These are phyloP conservation scores for Alternaria arbusti DNA, from an alignment of 2,329 filamentous ascomycete genomes.

Conservation along the genomic window DNA sequence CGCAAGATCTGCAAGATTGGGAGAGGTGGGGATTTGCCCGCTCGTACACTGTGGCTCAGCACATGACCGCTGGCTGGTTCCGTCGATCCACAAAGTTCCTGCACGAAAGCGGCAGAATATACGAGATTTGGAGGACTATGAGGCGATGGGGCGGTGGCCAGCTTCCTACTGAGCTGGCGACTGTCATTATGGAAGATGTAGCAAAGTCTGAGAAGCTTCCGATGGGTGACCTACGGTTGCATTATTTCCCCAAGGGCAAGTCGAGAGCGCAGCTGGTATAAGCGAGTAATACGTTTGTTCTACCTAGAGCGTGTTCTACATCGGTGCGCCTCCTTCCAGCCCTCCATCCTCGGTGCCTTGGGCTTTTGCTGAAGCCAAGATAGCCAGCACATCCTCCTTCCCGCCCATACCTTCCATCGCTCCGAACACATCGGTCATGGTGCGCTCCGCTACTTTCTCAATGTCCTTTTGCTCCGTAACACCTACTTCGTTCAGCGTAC, in stretches of 20 bases:
- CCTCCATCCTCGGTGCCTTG: neutral
- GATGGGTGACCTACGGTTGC: conserved; percentile 1
- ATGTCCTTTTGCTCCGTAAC: conserved; percentile 23
- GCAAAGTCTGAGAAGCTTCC: conserved; percentile 10
- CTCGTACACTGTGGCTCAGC: neutral
- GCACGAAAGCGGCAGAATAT: conserved; percentile 9
- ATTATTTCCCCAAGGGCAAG: conserved; percentile 2
- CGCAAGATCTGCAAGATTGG: conserved; percentile 7
- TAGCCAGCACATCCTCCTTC: conserved; percentile 19
- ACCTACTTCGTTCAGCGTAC: conserved; percentile 24
- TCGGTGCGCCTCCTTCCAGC: neutral
- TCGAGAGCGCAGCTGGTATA: neutral
- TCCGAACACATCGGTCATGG: conserved; percentile 28
- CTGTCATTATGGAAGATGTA: conserved; percentile 15
- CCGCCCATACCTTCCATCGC: conserved; percentile 5
- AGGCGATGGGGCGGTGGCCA: conserved; percentile 8
- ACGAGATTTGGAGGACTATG: conserved; percentile 22
- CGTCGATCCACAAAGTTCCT: conserved; percentile 11
- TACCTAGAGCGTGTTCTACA: neutral
- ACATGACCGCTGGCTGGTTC: conserved; percentile 12
- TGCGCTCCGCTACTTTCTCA: conserved; percentile 29
- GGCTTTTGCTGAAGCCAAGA: conserved; percentile 13
- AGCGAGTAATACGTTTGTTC: neutral
- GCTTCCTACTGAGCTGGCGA: conserved; percentile 16
- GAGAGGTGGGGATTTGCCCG: neutral